Conservation (phyloP, 495 filamentous ascomycete genomes). For the Penicillium arizonense region DNA sequence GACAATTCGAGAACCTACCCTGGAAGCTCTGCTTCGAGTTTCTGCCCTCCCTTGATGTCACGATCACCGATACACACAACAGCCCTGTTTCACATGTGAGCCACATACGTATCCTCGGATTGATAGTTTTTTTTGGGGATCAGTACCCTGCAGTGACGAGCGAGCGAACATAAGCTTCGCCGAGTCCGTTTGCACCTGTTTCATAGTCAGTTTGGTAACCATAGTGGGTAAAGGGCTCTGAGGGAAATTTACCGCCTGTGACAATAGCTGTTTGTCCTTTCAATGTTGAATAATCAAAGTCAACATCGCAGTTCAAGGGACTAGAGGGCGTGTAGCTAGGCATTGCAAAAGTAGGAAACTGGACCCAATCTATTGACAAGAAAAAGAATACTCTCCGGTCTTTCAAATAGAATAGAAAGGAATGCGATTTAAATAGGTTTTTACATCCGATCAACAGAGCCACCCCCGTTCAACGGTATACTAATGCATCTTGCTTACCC, state of each 20-base stretch:
- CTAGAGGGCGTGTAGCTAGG: not conserved
- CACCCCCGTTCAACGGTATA: too few species aligned
- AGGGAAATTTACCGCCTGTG: slow-evolving; percentile 1
- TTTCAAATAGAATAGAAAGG: too few species aligned
- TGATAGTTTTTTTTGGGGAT: not conserved
- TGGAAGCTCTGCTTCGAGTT: slow-evolving; percentile 13
- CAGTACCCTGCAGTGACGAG: slow-evolving; percentile 18
- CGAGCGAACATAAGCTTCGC: slow-evolving; percentile 22
- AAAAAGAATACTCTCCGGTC: too few species aligned
- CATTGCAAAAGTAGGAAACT: not conserved
- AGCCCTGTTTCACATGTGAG: slow-evolving; percentile 7
- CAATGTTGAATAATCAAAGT: not conserved
- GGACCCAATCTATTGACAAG: too few species aligned
- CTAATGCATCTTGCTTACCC: too few species aligned
- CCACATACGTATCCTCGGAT: not conserved
- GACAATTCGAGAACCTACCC: not conserved
- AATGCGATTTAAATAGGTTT: too few species aligned
- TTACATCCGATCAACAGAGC: too few species aligned
- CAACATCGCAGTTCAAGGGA: not conserved
- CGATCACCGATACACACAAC: slow-evolving; percentile 14
- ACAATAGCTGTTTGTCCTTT: slow-evolving; percentile 10
- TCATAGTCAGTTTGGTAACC: not conserved
- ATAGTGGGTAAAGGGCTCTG: too few species aligned
- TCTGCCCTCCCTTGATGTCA: slow-evolving; percentile 4
- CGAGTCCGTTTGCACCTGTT: slow-evolving; percentile 21